phyloP scores from a whole-genome alignment of 2,329 filamentous ascomycete genomes.

The Triangularia setosa region DNA sequence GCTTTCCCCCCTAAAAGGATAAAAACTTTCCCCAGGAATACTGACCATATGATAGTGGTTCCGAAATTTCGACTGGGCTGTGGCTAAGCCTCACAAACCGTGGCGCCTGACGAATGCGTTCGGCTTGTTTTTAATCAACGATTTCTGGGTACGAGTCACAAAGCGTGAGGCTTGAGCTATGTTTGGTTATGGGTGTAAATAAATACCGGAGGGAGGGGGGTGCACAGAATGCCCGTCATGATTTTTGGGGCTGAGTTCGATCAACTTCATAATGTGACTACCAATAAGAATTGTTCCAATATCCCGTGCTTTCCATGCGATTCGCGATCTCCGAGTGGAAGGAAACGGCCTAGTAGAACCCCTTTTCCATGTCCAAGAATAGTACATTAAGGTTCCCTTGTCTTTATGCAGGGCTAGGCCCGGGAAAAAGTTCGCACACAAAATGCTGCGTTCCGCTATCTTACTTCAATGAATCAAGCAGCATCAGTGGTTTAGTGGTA shows the following conservation, averaged over 20 bases:
- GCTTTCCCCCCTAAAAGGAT: not conserved
- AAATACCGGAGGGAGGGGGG: not conserved
- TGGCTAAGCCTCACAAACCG: constrained; percentile 15
- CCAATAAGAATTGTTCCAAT: no score
- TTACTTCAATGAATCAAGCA: not conserved
- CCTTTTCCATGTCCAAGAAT: no score
- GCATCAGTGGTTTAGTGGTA: constrained; percentile 48
- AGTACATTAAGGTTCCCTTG: not conserved
- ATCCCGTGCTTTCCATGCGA: no score
- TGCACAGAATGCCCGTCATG: not conserved
- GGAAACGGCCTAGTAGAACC: no score
- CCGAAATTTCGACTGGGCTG: constrained; percentile 27
- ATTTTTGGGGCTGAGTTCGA: not conserved
- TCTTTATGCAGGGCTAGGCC: not conserved
- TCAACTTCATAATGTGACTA: not conserved
- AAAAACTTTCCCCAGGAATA: not conserved
- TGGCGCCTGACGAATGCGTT: constrained; percentile 14
- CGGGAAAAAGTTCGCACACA: not conserved
- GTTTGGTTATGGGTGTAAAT: not conserved
- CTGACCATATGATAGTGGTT: constrained; percentile 17
- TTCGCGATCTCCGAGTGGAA: no score
- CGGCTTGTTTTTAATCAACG: constrained; percentile 17
- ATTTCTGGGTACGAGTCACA: constrained; percentile 19
- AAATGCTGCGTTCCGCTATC: not conserved
- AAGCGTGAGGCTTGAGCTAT: not conserved